Conservation (phyloP, 257 asterid species). For the Nemophila menziesii region DNA sequence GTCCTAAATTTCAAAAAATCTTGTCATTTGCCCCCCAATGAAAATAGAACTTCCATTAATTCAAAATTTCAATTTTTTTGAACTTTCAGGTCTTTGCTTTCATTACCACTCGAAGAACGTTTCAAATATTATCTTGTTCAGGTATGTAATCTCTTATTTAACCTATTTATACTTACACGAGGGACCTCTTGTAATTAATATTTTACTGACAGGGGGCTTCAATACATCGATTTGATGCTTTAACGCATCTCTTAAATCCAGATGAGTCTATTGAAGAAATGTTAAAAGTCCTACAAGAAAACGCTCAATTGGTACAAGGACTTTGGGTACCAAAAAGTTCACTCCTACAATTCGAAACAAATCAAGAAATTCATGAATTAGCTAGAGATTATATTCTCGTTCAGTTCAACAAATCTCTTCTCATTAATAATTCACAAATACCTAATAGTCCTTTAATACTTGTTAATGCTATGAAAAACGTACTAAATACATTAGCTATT, state of each 20-base stretch:
- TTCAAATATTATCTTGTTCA: constrained; percentile 43
- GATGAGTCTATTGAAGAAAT: constrained; percentile 53
- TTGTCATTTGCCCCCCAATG: too few species aligned
- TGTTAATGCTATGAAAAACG: constrained; percentile 28
- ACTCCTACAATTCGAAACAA: constrained; percentile 29
- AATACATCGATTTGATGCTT: constrained; percentile 56
- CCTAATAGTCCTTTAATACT: constrained; percentile 13
- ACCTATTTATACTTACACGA: too few species aligned
- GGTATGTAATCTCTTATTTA: constrained; percentile 30
- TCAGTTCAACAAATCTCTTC: constrained; percentile 45
- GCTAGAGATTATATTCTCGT: constrained; percentile 59
- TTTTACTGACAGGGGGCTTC: constrained; percentile 49
- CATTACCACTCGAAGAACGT: constrained; percentile 64
- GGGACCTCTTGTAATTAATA: too few species aligned
- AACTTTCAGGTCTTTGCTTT: constrained; percentile 37
- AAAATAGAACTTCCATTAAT: too few species aligned
- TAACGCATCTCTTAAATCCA: constrained; percentile 64
- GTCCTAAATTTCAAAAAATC: too few species aligned
- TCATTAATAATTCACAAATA: constrained; percentile 21
- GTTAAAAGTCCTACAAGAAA: constrained; percentile 42
- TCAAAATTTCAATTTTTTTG: too few species aligned
- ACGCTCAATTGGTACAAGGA: constrained; percentile 77
- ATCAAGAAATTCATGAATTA: constrained; percentile 23
- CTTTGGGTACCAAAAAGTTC: constrained; percentile 71
- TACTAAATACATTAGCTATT: constrained; percentile 43